Evolutionary conservation across 2,329 filamentous ascomycete genomes (phyloP).

Genomic region (Cyclaneusma minus): DNA sequence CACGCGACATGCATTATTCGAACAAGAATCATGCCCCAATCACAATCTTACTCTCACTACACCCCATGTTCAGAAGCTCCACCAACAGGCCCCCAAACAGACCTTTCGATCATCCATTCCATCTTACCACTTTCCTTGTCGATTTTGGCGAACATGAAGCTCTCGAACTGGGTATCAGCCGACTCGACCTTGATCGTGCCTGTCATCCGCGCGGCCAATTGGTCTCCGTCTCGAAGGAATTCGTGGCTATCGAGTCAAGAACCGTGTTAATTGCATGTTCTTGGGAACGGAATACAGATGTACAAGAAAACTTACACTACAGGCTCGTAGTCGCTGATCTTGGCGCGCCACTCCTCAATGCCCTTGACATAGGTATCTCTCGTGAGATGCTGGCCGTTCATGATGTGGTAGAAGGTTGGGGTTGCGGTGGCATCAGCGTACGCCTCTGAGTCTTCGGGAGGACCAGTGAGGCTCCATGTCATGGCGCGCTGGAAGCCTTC

Average conservation of each 20-base stretch:
- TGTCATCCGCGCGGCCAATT: slow-evolving; percentile 17
- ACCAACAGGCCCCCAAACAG: slow-evolving; percentile 12
- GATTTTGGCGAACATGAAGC: slow-evolving; percentile 17
- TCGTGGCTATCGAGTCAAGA: slow-evolving; percentile 9
- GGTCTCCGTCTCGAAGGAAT: slow-evolving; percentile 18
- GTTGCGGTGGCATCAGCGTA: slow-evolving; percentile 5
- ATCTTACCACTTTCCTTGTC: slow-evolving; percentile 14
- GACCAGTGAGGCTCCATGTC: slow-evolving; percentile 11
- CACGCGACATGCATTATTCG: too few relatives aligned
- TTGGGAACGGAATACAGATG: background rate
- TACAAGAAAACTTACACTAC: slow-evolving; percentile 12
- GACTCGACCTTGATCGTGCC: slow-evolving; percentile 16
- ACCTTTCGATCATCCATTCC: slow-evolving; percentile 16
- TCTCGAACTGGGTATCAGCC: slow-evolving; percentile 13
- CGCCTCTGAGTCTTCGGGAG: slow-evolving; percentile 6
- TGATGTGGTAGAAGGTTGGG: slow-evolving; percentile 11
- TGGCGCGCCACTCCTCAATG: slow-evolving; percentile 15
- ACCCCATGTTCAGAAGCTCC: slow-evolving; percentile 3
- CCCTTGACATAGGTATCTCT: slow-evolving; percentile 12
- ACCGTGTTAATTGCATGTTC: background rate
- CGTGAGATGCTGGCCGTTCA: slow-evolving; percentile 11
- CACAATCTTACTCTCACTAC: too few relatives aligned
- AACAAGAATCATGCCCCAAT: too few relatives aligned
- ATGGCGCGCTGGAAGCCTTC: slow-evolving; percentile 15
- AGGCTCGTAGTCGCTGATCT: slow-evolving; percentile 15